A percentile compares a stretch with the other conserved stretches of the same genome.
These are phyloP conservation scores for Adansonia rubrostipa DNA, from an alignment of 441 rosid species.

Conservation along the genomic window DNA sequence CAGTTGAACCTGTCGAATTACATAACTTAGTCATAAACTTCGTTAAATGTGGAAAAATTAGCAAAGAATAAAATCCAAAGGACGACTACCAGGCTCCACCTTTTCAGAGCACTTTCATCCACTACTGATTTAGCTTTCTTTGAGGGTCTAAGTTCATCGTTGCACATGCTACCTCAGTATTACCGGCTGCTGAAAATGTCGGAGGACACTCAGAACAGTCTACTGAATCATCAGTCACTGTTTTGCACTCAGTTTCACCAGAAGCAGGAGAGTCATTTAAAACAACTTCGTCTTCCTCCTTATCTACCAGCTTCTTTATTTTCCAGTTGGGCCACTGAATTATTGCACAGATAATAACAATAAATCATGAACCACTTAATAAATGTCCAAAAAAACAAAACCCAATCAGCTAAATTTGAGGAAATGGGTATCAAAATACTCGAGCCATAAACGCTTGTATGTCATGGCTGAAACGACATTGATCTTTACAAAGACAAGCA, in stretches of 20 bases:
- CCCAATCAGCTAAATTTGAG: neutral
- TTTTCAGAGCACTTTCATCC: conserved; percentile 42
- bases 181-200: conserved; percentile 36
- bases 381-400: neutral
- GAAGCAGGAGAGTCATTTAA: conserved; percentile 29
- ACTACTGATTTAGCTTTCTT: conserved; percentile 68
- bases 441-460: conserved; percentile 71
- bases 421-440: conserved; percentile 44
- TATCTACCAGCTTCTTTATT: conserved; percentile 47
- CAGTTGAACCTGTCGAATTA: conserved; percentile 43
- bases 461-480: conserved; percentile 86
- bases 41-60: conserved; percentile 19
- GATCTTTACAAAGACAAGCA: conserved; percentile 65
- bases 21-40: conserved; percentile 28
- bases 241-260: conserved; percentile 36
- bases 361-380: neutral
- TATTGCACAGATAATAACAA: conserved; percentile 5
- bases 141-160: conserved; percentile 56
- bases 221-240: conserved; percentile 29
- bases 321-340: conserved; percentile 53
- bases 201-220: conserved; percentile 40
- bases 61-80: neutral
- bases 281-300: conserved; percentile 38
- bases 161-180: conserved; percentile 37
- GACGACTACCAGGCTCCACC: conserved; percentile 34